Base-by-base conservation (phyloP, 495 filamentous ascomycete genomes). In the Penicillium paxilli region DNA sequence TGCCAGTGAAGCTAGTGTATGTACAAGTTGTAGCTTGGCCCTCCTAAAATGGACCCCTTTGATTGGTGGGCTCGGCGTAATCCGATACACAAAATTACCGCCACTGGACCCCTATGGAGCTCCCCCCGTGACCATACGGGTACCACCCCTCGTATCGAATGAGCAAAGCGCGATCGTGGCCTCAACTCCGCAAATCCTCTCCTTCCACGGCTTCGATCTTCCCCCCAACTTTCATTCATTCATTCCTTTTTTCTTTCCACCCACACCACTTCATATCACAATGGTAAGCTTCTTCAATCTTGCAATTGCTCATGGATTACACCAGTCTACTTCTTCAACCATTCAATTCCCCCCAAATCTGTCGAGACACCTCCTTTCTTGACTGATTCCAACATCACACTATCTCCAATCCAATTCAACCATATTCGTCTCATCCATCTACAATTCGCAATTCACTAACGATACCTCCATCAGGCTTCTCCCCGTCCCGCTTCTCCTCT, bases 401-500 rank as follows among this genome's bases (percentile, higher is more conserved):
- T 0, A 38, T 7, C 35, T n/a, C 35, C 12, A 55, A 7, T 4
- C 16, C 35, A 2, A 38, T 14, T 22, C 38, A 45, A 37, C 46
- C 42, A 50, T 22, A 32, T 46, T 38, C 26, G 8, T 52, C 41
- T 53, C 37, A 26, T 48, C 28, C 16, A 42, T 42, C 35, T 16
- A 38, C 35, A 42, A 11, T 14, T 5, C 20, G 9, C 35, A 42
- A 11, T 14, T 5, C 20, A 5, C n/a, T 23, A 42, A 21, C 21
- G 11, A 42, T 2, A 8, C 2, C 17, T 16, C 42, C 17, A 23
- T 16, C n/a, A 79, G 76, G 68, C 76, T 42, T 76, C 74, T 52
- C 71, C 73, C 47, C 76, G 76, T 65, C 72, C 76, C 61, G 64
- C 74, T 46, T 79, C 76, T 32, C 76, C 76, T 57, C 53, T 79